Conservation (phyloP, 148 eudicot species). For the Oxyria digyna region DNA sequence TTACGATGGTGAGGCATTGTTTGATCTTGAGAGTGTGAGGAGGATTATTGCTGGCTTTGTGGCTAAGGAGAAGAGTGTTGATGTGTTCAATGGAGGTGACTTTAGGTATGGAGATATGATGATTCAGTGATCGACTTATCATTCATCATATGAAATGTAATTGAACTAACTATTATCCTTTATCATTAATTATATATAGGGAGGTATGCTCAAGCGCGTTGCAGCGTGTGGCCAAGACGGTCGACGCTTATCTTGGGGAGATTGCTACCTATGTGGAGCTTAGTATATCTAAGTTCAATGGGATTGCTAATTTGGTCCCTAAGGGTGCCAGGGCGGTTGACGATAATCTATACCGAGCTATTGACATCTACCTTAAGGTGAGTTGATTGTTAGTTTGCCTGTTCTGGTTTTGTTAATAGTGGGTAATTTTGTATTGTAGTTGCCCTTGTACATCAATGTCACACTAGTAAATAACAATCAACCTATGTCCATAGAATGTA, state of each 20-base stretch:
- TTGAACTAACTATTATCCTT: too few relatives aligned
- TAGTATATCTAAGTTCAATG: slow-evolving; percentile 79
- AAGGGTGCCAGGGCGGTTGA: slow-evolving; percentile 65
- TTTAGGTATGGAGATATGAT: too few relatives aligned
- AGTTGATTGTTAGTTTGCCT: neutral
- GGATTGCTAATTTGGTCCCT: slow-evolving; percentile 79
- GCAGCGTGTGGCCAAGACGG: slow-evolving; percentile 69
- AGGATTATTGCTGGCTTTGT: slow-evolving; percentile 63
- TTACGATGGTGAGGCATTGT: slow-evolving; percentile 63
- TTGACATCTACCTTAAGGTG: slow-evolving; percentile 90
- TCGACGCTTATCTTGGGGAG: slow-evolving; percentile 75
- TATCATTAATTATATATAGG: too few relatives aligned
- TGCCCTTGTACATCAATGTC: too few relatives aligned
- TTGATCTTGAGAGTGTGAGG: slow-evolving; percentile 83
- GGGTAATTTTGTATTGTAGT: too few relatives aligned
- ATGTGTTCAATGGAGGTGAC: slow-evolving; percentile 75
- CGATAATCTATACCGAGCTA: slow-evolving; percentile 83
- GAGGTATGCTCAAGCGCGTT: slow-evolving; percentile 56
- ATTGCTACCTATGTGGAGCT: slow-evolving; percentile 58
- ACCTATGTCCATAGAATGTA: too few relatives aligned
- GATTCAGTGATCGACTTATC: too few relatives aligned
- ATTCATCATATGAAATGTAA: too few relatives aligned
- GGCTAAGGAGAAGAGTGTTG: slow-evolving; percentile 73
- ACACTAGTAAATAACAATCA: too few relatives aligned
- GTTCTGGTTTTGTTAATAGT: neutral